These are phyloP conservation scores for Vachellia pachyceras DNA, from an alignment of 306 rosid species.

Conservation along the genomic window DNA sequence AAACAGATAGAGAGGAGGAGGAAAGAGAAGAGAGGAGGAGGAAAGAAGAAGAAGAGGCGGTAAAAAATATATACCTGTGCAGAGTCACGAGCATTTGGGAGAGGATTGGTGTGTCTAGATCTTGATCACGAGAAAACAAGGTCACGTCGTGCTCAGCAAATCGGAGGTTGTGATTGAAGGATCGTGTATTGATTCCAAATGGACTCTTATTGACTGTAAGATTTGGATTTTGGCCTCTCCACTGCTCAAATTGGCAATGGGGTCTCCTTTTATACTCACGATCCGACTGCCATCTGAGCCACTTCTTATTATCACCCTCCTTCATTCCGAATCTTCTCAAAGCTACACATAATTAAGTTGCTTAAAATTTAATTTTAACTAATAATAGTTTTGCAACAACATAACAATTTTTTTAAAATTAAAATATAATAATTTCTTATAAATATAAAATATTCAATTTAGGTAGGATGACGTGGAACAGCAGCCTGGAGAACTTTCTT, in stretches of 20 bases:
- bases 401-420: too few species aligned
- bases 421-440: too few species aligned
- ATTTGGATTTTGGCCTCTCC: not conserved
- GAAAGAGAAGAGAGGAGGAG: not conserved
- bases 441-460: too few species aligned
- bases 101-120: not conserved
- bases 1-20: not conserved
- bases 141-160: not conserved
- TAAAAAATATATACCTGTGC: not conserved
- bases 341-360: not conserved
- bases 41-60: not conserved
- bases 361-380: too few species aligned
- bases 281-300: not conserved
- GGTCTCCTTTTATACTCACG: not conserved
- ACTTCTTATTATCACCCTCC: not conserved
- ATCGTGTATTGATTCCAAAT: not conserved
- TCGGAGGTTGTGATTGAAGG: not conserved
- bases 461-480: too few species aligned
- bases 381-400: too few species aligned
- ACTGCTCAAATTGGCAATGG: not conserved
- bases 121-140: conserved; percentile 12
- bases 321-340: not conserved
- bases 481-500: too few species aligned
- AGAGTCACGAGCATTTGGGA: not conserved
- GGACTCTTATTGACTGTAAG: not conserved